Base-by-base conservation (phyloP, 345 rosid species). In the Euphorbia pulcherrima region DNA sequence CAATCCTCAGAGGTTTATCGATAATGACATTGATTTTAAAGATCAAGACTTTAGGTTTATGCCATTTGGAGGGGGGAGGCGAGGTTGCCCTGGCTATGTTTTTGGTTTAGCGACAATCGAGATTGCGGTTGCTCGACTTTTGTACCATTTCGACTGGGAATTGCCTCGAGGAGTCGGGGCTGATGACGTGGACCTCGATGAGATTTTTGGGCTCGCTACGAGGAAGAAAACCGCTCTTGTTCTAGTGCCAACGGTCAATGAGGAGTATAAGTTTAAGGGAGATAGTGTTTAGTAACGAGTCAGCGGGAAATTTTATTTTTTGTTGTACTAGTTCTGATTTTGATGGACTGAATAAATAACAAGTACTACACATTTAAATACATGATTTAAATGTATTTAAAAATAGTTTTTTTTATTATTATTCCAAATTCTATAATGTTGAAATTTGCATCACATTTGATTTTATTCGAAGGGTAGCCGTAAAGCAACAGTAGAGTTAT, bases 1-100 rank as follows among this genome's bases (percentile, higher is more conserved):
- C 68, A 64, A 63, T 9, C 80, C 85, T n/a, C 79, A 82, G 69
- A 76, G 83, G 70, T 79, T 82, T 17, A 2, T 74, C 24, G 68
- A 53, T 1, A 29, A 48, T 8, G 62, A 60, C 29, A 50, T 68
- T 23, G 79, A 69, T 17, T 51, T 60, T 17, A 67, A 67, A 57
- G 80, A 72, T 65, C 78, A 72, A 58, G 80, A 82, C 64, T 82
- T 61, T 72, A 77, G 71, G 72, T 79, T 74, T n/a, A 62, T 79
- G 41, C 79, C 83, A 17, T 79, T 74, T 47, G 77, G 85, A 0
- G 81, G 81, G 64, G 83, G 81, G 44, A 74, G 83, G 48, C 59
- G 83, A 56, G 85, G 77, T 51, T 82, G 81, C 72, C 83, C 79
- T 1, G 79, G 79, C 30, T 69, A 30, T 30, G 11, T 55, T 9